Evolutionary conservation across 2,329 filamentous ascomycete genomes (phyloP), one percentile per base, ranked within the genome.

Genomic region (Pseudocercospora fijiensis): DNA sequence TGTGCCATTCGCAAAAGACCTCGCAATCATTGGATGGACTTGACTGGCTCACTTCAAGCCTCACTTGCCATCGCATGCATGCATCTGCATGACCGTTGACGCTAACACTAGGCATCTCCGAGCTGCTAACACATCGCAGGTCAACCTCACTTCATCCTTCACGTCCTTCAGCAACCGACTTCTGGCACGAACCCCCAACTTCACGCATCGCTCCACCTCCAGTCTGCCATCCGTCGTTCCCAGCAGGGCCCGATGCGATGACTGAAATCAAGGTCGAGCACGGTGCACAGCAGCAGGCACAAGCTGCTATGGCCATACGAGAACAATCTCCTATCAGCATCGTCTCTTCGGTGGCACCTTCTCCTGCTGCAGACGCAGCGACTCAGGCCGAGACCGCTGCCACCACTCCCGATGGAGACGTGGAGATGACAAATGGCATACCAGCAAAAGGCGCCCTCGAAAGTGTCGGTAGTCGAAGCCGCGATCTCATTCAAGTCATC

Each of bases 401-500:
- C 11, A 60, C 51, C 33, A 64, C 61, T 45, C 55, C 45, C 22
- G 58, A 53, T 13, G 45, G 18, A 11, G 58, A 57, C 22, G 30
- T 55, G 11, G 63, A 58, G 16, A 65, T 65, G 65, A 62, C 26
- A 4, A 56, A 56, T 30, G 13, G 49, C 37, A 57, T 49, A 13
- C 9, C 47, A 8, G 41, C 61, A 1, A 28, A 20, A 10, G 65
- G 71, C 26, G 67, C 68, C 1, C 70, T 84, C 77, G 67, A 81
- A 71, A 49, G 84, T 6, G 85, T 92, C 4, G 87, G 87, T 0
- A 80, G 82, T n/a, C 82, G 86, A 52, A 78, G 89, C 0, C 89
- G 89, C 58, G 81, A 84, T 0, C 85, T 88, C 56, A 88, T 91
- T 1, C 82, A 89, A 53, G 85, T 85, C 0, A 83, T 92, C 0